These are phyloP conservation scores for Coemansia sp. DNA, from an alignment of 192 early-diverging fungal genomes.

Conservation along the genomic window DNA sequence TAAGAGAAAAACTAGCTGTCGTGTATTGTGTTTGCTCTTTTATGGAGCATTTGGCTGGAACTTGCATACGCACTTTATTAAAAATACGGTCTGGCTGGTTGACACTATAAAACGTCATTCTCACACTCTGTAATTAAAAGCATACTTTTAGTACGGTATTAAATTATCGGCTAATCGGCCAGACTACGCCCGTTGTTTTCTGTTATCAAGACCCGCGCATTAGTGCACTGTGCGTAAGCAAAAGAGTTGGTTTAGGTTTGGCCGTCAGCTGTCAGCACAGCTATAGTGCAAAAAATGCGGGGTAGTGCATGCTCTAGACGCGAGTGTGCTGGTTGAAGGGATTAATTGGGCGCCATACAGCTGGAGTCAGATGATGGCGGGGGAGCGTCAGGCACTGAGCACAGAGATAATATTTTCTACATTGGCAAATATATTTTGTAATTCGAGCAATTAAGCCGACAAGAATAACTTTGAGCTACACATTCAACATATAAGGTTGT, in stretches of 20 bases:
- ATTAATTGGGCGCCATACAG: not conserved
- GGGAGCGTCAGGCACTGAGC: not conserved
- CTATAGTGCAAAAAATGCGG: not conserved
- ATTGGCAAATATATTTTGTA: not conserved
- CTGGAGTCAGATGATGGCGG: not conserved
- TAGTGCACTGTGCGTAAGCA: not conserved
- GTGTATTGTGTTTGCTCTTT: not conserved
- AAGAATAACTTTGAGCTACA: not conserved
- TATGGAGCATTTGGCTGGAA: not conserved
- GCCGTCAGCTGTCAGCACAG: not conserved
- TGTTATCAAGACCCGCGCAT: not conserved
- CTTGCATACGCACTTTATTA: not conserved
- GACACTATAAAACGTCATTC: too few relatives aligned
- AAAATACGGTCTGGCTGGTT: not conserved
- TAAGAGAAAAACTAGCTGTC: slow-evolving; percentile 5
- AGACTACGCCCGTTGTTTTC: not conserved
- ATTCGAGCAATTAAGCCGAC: not conserved
- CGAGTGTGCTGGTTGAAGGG: not conserved
- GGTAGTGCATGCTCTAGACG: not conserved
- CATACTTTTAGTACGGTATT: not conserved
- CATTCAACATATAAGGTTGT: not conserved
- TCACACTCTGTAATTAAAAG: too few relatives aligned
- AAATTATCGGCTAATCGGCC: not conserved
- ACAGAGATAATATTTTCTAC: not conserved
- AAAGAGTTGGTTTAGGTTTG: not conserved